A percentile compares a stretch with the other conserved stretches of the same genome.
These are phyloP conservation scores for Pleurotus eryngii DNA, from an alignment of 768 basidiomycete species.

Conservation along the genomic window DNA sequence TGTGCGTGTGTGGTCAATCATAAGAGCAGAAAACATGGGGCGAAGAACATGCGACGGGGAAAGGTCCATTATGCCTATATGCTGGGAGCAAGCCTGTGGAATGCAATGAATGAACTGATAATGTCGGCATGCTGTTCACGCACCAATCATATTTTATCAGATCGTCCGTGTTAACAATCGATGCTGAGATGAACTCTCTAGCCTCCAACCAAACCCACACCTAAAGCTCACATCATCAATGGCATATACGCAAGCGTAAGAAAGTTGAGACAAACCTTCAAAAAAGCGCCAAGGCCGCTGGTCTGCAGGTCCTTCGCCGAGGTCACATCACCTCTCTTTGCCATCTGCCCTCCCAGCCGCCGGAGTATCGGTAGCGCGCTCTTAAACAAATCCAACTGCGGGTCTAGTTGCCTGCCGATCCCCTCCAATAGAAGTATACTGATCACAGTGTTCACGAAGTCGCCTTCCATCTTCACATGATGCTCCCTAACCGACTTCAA, in stretches of 20 bases:
- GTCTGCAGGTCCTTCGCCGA: slow-evolving; percentile 59
- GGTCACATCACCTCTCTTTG: slow-evolving; percentile 53
- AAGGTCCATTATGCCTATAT: slow-evolving; percentile 49
- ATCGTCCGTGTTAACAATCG: slow-evolving; percentile 79
- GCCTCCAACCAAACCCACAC: slow-evolving; percentile 97
- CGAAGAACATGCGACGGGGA: slow-evolving; percentile 89
- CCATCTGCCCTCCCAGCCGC: slow-evolving; percentile 90
- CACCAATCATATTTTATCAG: slow-evolving; percentile 86
- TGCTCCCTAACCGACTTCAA: slow-evolving; percentile 82
- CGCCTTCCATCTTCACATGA: slow-evolving; percentile 98
- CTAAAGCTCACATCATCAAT: too few species aligned
- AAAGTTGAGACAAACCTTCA: slow-evolving; percentile 46
- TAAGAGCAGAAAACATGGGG: slow-evolving; percentile 29
- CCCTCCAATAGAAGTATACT: slow-evolving; percentile 92
- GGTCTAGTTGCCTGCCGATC: slow-evolving; percentile 92
- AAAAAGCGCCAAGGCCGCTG: slow-evolving; percentile 52
- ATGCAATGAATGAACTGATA: slow-evolving; percentile 13
- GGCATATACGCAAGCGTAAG: too few species aligned
- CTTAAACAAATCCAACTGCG: slow-evolving; percentile 90
- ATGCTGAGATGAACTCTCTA: slow-evolving; percentile 76
- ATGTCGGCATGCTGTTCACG: not conserved
- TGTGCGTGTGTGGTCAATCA: too few species aligned
- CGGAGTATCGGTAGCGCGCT: slow-evolving; percentile 91
- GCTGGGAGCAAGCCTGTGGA: slow-evolving; percentile 47
- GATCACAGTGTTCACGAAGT: slow-evolving; percentile 98